Evolutionary conservation across 805 yeast species (phyloP), one percentile per base, ranked within the genome.

Genomic region (Teunomyces gatunensis): DNA sequence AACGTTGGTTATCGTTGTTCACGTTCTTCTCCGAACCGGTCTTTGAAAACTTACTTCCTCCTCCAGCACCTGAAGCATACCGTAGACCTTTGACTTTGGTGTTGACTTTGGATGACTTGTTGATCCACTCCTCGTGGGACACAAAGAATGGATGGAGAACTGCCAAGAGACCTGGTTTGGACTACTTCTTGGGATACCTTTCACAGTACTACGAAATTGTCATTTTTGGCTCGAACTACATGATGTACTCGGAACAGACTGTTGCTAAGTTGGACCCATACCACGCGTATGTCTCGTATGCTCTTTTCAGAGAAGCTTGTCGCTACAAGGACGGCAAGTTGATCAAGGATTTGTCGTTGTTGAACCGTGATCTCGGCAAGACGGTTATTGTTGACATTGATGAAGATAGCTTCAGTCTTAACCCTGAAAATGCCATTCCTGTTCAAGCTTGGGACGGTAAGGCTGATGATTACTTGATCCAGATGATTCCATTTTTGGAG

Each of bases 101-200:
- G 6, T 67, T 94, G 57, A 84, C 88, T 27, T 78, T 94, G 60
- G 99, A 94, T 59, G 99, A 94, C 61, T 73, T 94, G 50, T 78
- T 94, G 62, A 81, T 92, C 48, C 97, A 94, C 66, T 84, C 96
- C 34, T 88, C 86, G 53, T 94, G 99, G 99, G 80, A 88, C 48
- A 81, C 89, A 56, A 83, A 88, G 67, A 78, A 82, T 63, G 99
- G 99, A 46, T 94, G 99, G 99, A 85, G 94, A 73, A 92, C 97
- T 12, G 98, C 96, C 27, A 94, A 94, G 77, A 89, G 99, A 74
- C 98, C 99, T 29, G 99, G 99, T 53, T 84, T 89, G 51, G 99
- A 95, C 68, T 94, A 94, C 75, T 94, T 94, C 72, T 74, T 94
- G 64, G 96, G 96, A 25, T 94, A 94, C 69, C 75, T 94, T 58